Percentiles rank a stretch among this genome's conserved stretches.
These are phyloP conservation scores for Suhomyces kunorum DNA, from an alignment of 1,139 yeast species.

Conservation along the genomic window DNA sequence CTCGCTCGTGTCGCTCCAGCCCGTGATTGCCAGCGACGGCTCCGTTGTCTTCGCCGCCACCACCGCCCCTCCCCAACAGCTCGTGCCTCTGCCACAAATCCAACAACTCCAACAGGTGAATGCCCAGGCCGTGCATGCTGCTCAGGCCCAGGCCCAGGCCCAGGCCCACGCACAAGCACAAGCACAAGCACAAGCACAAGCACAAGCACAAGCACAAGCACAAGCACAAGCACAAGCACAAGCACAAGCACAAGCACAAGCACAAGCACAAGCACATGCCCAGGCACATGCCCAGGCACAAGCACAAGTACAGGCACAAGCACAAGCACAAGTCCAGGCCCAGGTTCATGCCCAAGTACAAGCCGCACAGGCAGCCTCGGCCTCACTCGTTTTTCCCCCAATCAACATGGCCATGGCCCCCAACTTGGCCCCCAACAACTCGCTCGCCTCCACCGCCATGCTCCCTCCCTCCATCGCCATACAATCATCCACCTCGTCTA, in stretches of 20 bases:
- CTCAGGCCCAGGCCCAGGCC: constrained; percentile 7
- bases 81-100: constrained; percentile 3
- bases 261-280: background rate
- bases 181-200: constrained; percentile 6
- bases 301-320: background rate
- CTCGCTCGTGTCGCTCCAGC: constrained; percentile 38
- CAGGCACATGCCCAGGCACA: background rate
- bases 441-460: constrained; percentile 1
- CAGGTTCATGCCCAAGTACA: constrained; percentile 8
- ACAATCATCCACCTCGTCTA: constrained; percentile 7
- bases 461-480: constrained; percentile 12
- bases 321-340: background rate
- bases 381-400: constrained; percentile 9
- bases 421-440: no score
- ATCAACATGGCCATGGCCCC: constrained; percentile 2
- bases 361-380: background rate
- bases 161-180: constrained; percentile 14
- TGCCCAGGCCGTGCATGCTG: constrained; percentile 4
- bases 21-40: constrained; percentile 25
- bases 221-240: background rate
- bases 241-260: background rate
- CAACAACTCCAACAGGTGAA: background rate
- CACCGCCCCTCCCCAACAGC: constrained; percentile 12
- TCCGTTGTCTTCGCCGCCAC: constrained; percentile 20
- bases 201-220: background rate